Conservation (phyloP, 805 yeast species). For the Jamesozyma hellenica region DNA sequence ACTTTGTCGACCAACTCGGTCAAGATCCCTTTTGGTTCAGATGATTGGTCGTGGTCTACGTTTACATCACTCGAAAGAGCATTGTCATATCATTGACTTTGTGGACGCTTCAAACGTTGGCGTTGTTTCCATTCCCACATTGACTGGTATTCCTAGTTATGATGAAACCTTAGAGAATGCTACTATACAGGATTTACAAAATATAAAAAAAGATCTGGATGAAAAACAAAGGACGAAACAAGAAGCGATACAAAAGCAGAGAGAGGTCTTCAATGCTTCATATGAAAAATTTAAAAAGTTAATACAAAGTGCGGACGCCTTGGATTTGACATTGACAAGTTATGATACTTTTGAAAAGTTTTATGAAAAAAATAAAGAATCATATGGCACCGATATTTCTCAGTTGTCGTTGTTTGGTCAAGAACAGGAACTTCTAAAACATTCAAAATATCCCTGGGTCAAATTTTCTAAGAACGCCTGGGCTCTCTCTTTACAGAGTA, state of each 20-base stretch:
- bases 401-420: slow-evolving; percentile 4
- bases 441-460: slow-evolving; percentile 31
- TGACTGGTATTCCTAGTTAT: slow-evolving; percentile 30
- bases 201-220: slow-evolving; percentile 12
- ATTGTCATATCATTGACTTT: slow-evolving; percentile 70
- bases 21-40: slow-evolving; percentile 61
- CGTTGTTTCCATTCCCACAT: slow-evolving; percentile 44
- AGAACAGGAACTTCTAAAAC: slow-evolving; percentile 12
- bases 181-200: slow-evolving; percentile 28
- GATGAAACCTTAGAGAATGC: slow-evolving; percentile 23
- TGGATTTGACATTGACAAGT: slow-evolving; percentile 30
- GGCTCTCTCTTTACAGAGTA: slow-evolving; percentile 22
- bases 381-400: slow-evolving; percentile 5
- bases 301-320: slow-evolving; percentile 12
- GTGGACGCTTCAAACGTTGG: slow-evolving; percentile 52
- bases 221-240: slow-evolving; percentile 7
- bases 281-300: slow-evolving; percentile 9
- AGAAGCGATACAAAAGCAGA: slow-evolving; percentile 4
- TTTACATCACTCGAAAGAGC: slow-evolving; percentile 45
- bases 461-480: slow-evolving; percentile 25
- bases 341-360: slow-evolving; percentile 33
- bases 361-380: slow-evolving; percentile 3
- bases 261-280: slow-evolving; percentile 1
- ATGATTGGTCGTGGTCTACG: slow-evolving; percentile 90
- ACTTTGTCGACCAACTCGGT: slow-evolving; percentile 71